phyloP scores from a whole-genome alignment of 176 grass and related monocot species.

The Calamus simplicifolius region DNA sequence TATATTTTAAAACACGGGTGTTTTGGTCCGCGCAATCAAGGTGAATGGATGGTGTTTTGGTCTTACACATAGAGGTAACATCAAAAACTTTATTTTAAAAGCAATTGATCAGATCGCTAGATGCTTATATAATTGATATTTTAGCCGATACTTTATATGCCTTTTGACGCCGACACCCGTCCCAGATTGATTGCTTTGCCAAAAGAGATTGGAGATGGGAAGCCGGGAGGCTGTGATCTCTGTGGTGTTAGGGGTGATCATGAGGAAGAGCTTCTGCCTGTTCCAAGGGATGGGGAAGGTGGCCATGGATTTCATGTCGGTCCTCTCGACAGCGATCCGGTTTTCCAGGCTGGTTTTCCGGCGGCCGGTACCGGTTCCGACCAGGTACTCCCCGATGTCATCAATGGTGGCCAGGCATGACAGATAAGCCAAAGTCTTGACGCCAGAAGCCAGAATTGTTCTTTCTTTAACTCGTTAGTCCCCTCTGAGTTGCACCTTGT shows the following conservation, averaged over 20 bases:
- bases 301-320: slow-evolving; percentile 26
- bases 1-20: no score
- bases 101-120: no score
- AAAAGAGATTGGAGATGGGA: background rate
- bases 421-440: slow-evolving; percentile 15
- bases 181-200: background rate
- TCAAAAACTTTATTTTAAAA: no score
- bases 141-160: background rate
- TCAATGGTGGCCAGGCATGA: slow-evolving; percentile 38
- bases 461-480: no score
- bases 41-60: no score
- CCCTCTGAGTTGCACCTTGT: no score
- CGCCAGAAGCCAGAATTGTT: no score
- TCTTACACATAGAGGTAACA: no score
- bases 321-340: slow-evolving; percentile 20
- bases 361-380: background rate
- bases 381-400: slow-evolving; percentile 17
- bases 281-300: slow-evolving; percentile 30
- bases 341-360: slow-evolving; percentile 34
- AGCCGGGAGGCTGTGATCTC: slow-evolving; percentile 20
- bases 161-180: no score
- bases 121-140: background rate
- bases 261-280: slow-evolving; percentile 54
- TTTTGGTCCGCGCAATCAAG: no score
- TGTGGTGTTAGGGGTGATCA: slow-evolving; percentile 36